These are phyloP conservation scores for Aspergillus unguis DNA, from an alignment of 2,329 filamentous ascomycete species.

Conservation along the genomic window DNA sequence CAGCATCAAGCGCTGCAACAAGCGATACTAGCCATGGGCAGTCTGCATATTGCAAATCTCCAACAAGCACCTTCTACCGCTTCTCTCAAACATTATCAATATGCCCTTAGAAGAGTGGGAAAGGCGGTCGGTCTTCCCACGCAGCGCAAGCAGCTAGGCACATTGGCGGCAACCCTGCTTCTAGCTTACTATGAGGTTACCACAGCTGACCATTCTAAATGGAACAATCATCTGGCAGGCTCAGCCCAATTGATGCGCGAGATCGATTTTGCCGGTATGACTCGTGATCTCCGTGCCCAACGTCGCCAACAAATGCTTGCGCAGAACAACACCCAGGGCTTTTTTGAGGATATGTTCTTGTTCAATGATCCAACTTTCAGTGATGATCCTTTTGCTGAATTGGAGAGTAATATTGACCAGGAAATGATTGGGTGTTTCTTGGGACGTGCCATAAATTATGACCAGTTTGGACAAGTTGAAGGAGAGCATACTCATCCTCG, in stretches of 20 bases:
- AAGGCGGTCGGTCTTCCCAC: conserved; percentile 67
- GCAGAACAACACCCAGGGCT: conserved; percentile 23
- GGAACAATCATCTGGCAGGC: conserved; percentile 88
- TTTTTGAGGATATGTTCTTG: conserved; percentile 17
- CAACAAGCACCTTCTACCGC: conserved; percentile 71
- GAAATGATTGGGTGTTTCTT: conserved; percentile 57
- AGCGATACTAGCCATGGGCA: conserved; percentile 81
- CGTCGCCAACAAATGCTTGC: conserved; percentile 49
- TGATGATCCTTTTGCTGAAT: conserved; percentile 42
- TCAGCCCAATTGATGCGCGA: conserved; percentile 78
- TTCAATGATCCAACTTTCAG: conserved; percentile 38
- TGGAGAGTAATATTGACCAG: conserved; percentile 53
- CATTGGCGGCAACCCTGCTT: conserved; percentile 81
- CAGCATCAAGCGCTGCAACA: conserved; percentile 84
- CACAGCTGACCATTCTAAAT: conserved; percentile 90
- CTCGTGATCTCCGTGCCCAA: conserved; percentile 64
- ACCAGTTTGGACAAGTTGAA: conserved; percentile 54
- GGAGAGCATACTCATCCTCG: conserved; percentile 18
- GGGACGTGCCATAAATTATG: conserved; percentile 57
- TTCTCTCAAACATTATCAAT: conserved; percentile 87
- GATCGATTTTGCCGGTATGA: conserved; percentile 72
- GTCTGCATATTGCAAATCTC: conserved; percentile 81
- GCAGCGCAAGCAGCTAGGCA: conserved; percentile 71
- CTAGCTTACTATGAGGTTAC: conserved; percentile 92
- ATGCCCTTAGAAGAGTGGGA: conserved; percentile 74